Conservation (phyloP, 257 asterid genomes). For the Nicotiana obtusifolia region DNA sequence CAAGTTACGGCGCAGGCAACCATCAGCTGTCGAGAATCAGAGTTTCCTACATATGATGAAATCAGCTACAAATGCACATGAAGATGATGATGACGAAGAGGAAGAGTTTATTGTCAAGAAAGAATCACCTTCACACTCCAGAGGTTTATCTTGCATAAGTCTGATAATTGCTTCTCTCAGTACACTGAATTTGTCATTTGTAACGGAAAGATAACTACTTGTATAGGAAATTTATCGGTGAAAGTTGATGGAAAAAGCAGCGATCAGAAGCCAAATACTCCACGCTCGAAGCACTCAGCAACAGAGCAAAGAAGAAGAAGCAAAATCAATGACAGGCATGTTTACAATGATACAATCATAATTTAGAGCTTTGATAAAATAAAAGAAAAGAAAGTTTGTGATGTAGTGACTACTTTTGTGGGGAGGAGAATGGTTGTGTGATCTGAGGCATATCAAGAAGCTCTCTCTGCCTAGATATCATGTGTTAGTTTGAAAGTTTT, state of each 20-base stretch:
- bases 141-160: slow-evolving; percentile 41
- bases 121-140: slow-evolving; percentile 53
- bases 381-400: not conserved
- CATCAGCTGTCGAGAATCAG: slow-evolving; percentile 58
- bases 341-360: slow-evolving; percentile 1
- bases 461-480: not conserved
- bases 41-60: slow-evolving; percentile 72
- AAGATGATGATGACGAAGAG: slow-evolving; percentile 74
- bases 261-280: slow-evolving; percentile 81
- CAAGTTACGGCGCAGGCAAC: slow-evolving; percentile 41
- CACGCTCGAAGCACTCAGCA: slow-evolving; percentile 98
- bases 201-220: not conserved
- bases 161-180: not conserved
- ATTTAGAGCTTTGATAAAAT: not conserved
- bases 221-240: slow-evolving; percentile 53
- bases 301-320: slow-evolving; percentile 99
- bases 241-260: slow-evolving; percentile 57
- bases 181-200: not conserved
- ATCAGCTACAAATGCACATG: slow-evolving; percentile 59
- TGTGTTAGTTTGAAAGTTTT: not conserved
- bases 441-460: not conserved
- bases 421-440: not conserved
- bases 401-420: not conserved
- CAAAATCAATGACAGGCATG: slow-evolving; percentile 97
- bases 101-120: slow-evolving; percentile 64